Percentiles rank a stretch among this genome's conserved stretches.
Evolutionary conservation across 1,284 basidiomycete genomes (phyloP).

Genomic region (Afroboletus lepidellus): DNA sequence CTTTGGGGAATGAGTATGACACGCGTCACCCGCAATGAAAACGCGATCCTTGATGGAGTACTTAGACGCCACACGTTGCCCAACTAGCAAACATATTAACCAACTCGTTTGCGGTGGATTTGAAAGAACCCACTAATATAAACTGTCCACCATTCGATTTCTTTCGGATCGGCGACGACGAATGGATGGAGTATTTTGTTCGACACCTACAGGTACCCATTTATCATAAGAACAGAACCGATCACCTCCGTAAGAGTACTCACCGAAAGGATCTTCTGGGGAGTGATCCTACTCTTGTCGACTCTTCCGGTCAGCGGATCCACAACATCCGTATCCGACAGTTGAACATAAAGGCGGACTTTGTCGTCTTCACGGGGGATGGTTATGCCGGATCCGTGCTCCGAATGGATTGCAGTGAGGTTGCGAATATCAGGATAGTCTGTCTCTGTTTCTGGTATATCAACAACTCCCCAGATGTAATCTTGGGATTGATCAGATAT

Average conservation of each 20-base stretch:
- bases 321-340: not conserved
- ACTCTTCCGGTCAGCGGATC: too few relatives aligned
- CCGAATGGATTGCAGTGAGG: slow-evolving; percentile 58
- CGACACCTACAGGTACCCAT: slow-evolving; percentile 36
- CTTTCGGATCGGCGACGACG: too few relatives aligned
- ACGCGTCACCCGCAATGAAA: slow-evolving; percentile 76
- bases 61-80: slow-evolving; percentile 39
- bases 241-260: slow-evolving; percentile 13
- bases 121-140: slow-evolving; percentile 2
- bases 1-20: too few relatives aligned
- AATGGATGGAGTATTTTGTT: too few relatives aligned
- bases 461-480: too few relatives aligned
- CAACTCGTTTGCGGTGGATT: not conserved
- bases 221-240: too few relatives aligned
- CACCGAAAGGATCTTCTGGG: slow-evolving; percentile 62
- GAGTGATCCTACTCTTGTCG: slow-evolving; percentile 59
- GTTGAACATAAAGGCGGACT: too few relatives aligned
- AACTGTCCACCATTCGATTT: too few relatives aligned
- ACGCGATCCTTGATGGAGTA: slow-evolving; percentile 64
- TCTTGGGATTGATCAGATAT: slow-evolving; percentile 43
- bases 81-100: not conserved
- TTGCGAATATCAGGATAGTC: slow-evolving; percentile 83
- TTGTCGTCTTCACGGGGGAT: too few relatives aligned
- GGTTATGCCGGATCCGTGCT: slow-evolving; percentile 58
- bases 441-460: slow-evolving; percentile 58